phyloP scores from a whole-genome alignment of 768 basidiomycete species.

The Hydnum rufescens region DNA sequence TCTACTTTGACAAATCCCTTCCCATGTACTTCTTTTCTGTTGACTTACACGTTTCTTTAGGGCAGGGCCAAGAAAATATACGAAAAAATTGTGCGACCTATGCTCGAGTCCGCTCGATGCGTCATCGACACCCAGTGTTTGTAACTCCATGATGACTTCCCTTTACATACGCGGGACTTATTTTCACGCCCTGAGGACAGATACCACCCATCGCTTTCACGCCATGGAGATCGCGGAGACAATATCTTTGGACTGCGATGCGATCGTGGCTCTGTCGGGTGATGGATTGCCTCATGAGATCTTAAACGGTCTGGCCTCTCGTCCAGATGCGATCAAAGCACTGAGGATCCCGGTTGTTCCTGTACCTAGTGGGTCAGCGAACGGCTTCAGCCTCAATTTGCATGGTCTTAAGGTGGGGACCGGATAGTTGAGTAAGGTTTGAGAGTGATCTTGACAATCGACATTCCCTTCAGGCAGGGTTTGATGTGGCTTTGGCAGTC shows the following conservation, averaged over 20 bases:
- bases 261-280: constrained; percentile 55
- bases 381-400: constrained; percentile 53
- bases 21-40: background rate
- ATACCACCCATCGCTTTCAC: constrained; percentile 42
- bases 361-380: constrained; percentile 69
- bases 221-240: constrained; percentile 42
- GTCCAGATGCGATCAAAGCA: constrained; percentile 32
- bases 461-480: constrained; percentile 31
- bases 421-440: background rate
- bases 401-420: constrained; percentile 39
- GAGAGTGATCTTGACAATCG: constrained; percentile 1
- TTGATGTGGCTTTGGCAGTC: constrained; percentile 50
- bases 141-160: constrained; percentile 14
- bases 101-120: constrained; percentile 49
- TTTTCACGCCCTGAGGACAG: constrained; percentile 20
- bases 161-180: background rate
- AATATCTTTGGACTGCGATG: constrained; percentile 44
- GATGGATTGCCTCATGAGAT: constrained; percentile 74
- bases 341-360: constrained; percentile 52
- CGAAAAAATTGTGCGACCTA: constrained; percentile 41
- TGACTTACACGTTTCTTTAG: constrained; percentile 20
- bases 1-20: background rate
- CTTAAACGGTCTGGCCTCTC: constrained; percentile 61
- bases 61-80: constrained; percentile 40
- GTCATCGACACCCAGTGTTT: constrained; percentile 39